Base-by-base conservation (phyloP, 2,329 filamentous ascomycete genomes). In the Penicillium frequentans region DNA sequence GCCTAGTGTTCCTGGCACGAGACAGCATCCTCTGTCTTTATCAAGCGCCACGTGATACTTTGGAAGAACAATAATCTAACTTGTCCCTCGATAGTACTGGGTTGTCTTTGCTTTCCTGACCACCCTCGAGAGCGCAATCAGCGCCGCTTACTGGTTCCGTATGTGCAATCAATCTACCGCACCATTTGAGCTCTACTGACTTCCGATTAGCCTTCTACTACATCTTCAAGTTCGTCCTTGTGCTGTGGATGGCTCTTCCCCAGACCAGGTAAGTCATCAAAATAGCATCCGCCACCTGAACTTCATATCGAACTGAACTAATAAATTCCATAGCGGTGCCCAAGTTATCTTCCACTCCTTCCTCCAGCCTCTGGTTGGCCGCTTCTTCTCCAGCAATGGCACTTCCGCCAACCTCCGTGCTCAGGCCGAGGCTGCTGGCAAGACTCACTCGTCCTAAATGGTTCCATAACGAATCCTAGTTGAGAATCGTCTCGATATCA, bases 191-290 rank as follows among this genome's bases (percentile, higher is more conserved):
- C 29, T 44, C 54, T 54, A 42, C 67, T 77, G 58, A 74, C 62
- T 26, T 58, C 42, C 24, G 50, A 54, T 60, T 55, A 81, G 79
- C 95, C 74, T 99, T 99, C 83, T 99, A 99, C 89, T 99, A 91
- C 81, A 93, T 93, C 75, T 98, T 99, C 90, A 99, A 99, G 86
- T 97, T 99, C 75, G 82, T 96, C 74, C 90, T 98, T 77, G 85
- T 98, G 70, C 88, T 99, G 76, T 99, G 95, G 95, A 92, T 99
- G 81, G 88, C 93, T 69, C 91, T 99, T 72, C 95, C 95, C 77
- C 85, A 90, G 78, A 97, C 96, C 83, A 83, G 84, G 93, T 97
- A 88, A 75, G 89, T 81, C 44, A 51, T 49, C 24, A n/a, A 1
- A 23, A 44, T 26, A 4, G 29, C 14, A 37, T 19, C 3, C 26